Evolutionary conservation across 352 stramenopile species (phyloP), one percentile per base, ranked within the genome.

Genomic region (Pythium apleroticum): DNA sequence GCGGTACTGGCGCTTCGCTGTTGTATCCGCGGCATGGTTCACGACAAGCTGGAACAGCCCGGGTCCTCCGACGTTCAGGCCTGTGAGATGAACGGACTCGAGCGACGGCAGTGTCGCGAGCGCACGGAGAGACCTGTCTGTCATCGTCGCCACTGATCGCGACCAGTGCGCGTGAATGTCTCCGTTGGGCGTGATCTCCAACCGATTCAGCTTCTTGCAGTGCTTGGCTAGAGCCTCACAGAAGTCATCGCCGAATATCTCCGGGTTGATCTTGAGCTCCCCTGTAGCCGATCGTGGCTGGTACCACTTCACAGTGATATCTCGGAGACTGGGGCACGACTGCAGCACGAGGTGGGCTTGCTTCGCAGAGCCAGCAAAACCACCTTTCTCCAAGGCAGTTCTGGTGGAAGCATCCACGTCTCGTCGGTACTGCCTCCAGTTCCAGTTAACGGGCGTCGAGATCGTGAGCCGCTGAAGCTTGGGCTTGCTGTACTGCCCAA

Each of bases 401-500:
- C 10, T 12, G 1, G 54, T 60, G 4, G n/a, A 22, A 1, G 5
- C 24, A n/a, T 30, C 46, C 12, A 65, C 48, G 10, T 41, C 24
- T 33, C 14, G 28, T n/a, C 30, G 35, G 22, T 52, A 65, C 10
- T 19, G n/a, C 3, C 8, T 24, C 63, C 55, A 63, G 27, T 64
- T 50, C 63, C 63, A 69, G 35, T 61, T 61, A 25, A 60, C 46
- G 19, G 33, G 24, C 30, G 49, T 60, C 39, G 24, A 10, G 11
- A 72, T 25, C 27, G 54, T 60, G 19, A 72, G 35, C 6, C 14
- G 41, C 25, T 49, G 43, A n/a, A 72, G 65, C 31, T 67, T 28
- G 11, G 54, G 65, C 37, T 67, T 72, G n/a, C 10, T 28, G 46
- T 52, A 30, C 4, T 57, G 39, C 7, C 65, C 65, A 45, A 72